Conservation (phyloP, 176 grass and related monocot species). For the Tillandsia fasciculata region DNA sequence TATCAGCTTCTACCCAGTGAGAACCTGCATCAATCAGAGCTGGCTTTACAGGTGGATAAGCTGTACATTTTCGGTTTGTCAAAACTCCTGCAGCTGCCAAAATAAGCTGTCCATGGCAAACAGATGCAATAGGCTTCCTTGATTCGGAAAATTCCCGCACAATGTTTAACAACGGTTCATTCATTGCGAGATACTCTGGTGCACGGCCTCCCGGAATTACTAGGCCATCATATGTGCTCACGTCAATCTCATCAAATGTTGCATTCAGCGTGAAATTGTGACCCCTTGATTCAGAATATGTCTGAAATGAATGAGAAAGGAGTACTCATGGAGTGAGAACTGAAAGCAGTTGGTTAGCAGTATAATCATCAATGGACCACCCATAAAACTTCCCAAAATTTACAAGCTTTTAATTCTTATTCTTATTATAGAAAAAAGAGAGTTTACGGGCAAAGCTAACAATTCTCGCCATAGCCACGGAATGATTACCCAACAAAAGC, state of each 20-base stretch:
- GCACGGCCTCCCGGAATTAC: constrained; percentile 87
- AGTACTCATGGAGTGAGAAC: neutral
- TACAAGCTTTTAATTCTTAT: no score
- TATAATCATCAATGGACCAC: no score
- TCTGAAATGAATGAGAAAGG: constrained; percentile 31
- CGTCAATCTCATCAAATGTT: constrained; percentile 44
- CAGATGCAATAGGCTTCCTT: constrained; percentile 65
- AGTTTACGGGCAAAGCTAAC: no score
- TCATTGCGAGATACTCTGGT: constrained; percentile 77
- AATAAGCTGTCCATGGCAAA: constrained; percentile 90
- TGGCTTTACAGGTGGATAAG: constrained; percentile 60
- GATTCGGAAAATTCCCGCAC: constrained; percentile 43
- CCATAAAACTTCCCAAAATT: no score
- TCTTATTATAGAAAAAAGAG: no score
- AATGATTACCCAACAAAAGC: no score
- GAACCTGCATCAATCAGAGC: constrained; percentile 68
- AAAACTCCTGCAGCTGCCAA: constrained; percentile 66
- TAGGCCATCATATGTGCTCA: constrained; percentile 50
- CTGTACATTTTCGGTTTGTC: constrained; percentile 48
- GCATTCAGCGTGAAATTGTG: constrained; percentile 86
- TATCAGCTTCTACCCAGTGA: constrained; percentile 77
- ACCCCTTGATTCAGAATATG: constrained; percentile 72
- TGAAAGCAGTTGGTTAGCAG: no score
- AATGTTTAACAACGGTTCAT: constrained; percentile 47
- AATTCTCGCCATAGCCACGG: no score